phyloP scores from a whole-genome alignment of 2,329 filamentous ascomycete genomes.

The Meredithiella fracta region DNA sequence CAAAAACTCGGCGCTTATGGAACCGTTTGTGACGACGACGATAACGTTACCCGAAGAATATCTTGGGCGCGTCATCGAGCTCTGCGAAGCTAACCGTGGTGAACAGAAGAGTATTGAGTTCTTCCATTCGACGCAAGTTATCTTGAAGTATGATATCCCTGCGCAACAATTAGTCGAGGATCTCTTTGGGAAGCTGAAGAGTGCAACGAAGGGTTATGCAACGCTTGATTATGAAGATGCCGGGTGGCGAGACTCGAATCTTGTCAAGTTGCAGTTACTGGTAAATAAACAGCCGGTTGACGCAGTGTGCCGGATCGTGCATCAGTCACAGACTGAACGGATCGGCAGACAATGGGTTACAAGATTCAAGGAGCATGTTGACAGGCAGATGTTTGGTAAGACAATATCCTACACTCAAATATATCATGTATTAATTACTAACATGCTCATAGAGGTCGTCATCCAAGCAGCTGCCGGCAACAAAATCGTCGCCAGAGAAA shows the following conservation, averaged over 20 bases:
- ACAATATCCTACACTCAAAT: too few species aligned
- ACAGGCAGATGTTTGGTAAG: conserved; percentile 74
- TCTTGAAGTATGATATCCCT: conserved; percentile 81
- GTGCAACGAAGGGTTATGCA: conserved; percentile 84
- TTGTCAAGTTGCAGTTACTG: conserved; percentile 79
- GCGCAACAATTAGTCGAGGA: conserved; percentile 86
- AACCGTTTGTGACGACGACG: conserved; percentile 55
- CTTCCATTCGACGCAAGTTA: conserved; percentile 83
- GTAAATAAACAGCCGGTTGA: conserved; percentile 91
- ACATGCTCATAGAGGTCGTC: conserved; percentile 63
- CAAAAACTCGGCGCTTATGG: conserved; percentile 30
- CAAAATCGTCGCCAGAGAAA: conserved; percentile 76
- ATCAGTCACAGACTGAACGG: conserved; percentile 62
- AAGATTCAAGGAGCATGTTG: conserved; percentile 94
- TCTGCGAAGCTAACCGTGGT: conserved; percentile 80
- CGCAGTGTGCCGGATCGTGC: conserved; percentile 80
- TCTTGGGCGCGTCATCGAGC: conserved; percentile 81
- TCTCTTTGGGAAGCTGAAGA: conserved; percentile 92
- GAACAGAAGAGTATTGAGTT: conserved; percentile 78
- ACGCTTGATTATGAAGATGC: conserved; percentile 94
- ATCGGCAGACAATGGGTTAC: conserved; percentile 77
- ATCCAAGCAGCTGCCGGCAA: conserved; percentile 81
- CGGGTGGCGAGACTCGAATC: conserved; percentile 62
- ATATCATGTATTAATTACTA: too few species aligned
- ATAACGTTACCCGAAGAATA: conserved; percentile 90